Conservation (phyloP, 352 stramenopile species). For the Detonula confervacea region DNA sequence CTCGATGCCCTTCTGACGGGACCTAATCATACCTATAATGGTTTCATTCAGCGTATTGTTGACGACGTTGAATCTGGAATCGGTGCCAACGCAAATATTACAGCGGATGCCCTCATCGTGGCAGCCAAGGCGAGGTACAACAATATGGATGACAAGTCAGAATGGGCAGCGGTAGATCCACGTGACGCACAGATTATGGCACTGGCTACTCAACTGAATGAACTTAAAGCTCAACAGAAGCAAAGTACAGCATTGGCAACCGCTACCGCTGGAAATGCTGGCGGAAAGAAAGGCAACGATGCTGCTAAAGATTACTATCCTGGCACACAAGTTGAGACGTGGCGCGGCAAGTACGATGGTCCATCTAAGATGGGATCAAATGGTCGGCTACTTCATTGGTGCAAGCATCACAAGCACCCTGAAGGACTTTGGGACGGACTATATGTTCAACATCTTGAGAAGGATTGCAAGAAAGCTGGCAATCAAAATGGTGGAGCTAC, state of each 20-base stretch:
- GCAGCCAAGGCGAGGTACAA: constrained; percentile 8
- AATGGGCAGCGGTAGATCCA: constrained; percentile 24
- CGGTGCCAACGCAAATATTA: constrained; percentile 6
- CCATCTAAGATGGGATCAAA: too few species aligned
- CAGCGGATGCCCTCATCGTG: not conserved
- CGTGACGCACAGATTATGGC: constrained; percentile 11
- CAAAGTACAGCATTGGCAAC: too few species aligned
- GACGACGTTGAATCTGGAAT: constrained; percentile 22
- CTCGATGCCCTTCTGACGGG: too few species aligned
- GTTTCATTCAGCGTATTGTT: constrained; percentile 18
- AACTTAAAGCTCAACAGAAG: too few species aligned
- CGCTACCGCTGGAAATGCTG: too few species aligned
- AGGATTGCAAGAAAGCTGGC: not conserved
- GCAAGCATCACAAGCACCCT: not conserved
- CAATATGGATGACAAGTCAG: constrained; percentile 15
- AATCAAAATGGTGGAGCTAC: not conserved
- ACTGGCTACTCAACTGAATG: too few species aligned
- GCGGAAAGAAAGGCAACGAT: too few species aligned
- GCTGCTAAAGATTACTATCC: too few species aligned
- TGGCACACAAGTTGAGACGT: too few species aligned
- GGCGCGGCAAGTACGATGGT: too few species aligned
- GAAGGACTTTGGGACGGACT: constrained; percentile 2
- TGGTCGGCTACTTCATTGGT: constrained; percentile 26
- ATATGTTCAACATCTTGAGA: constrained; percentile 1
- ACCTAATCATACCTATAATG: constrained; percentile 15